Conservation (phyloP, 2,329 filamentous ascomycete species). For the Botrytis deweyae region DNA sequence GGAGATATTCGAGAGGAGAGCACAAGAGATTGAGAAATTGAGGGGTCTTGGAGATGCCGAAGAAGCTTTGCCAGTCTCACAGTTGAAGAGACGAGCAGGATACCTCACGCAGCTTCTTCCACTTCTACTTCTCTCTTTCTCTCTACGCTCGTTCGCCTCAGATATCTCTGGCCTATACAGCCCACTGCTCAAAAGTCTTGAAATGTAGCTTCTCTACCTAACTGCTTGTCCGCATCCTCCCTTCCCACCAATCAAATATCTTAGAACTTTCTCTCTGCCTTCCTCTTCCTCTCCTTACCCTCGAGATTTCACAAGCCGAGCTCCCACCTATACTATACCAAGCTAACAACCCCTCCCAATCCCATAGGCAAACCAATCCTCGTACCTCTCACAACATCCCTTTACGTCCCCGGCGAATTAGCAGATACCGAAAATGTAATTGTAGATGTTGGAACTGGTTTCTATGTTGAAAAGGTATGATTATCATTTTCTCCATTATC, state of each 20-base stretch:
- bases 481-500: not conserved
- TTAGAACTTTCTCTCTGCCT: not conserved
- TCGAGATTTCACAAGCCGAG: not conserved
- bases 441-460: slow-evolving; percentile 91
- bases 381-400: slow-evolving; percentile 90
- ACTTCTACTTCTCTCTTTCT: not conserved
- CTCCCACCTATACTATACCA: not conserved
- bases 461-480: slow-evolving; percentile 84
- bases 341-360: slow-evolving; percentile 18
- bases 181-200: not conserved
- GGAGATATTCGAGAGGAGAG: not conserved
- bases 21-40: not conserved
- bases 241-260: not conserved
- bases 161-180: not conserved
- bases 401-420: slow-evolving; percentile 86
- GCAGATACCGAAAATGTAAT: slow-evolving; percentile 74
- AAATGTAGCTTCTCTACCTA: not conserved
- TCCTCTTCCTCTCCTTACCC: no score
- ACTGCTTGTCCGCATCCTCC: not conserved
- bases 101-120: not conserved
- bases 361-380: slow-evolving; percentile 60
- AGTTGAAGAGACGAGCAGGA: not conserved
- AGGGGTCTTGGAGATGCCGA: not conserved
- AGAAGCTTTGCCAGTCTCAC: not conserved
- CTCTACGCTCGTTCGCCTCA: not conserved